Conservation (phyloP, 2,329 filamentous ascomycete genomes). For the Fusarium nurragi region DNA sequence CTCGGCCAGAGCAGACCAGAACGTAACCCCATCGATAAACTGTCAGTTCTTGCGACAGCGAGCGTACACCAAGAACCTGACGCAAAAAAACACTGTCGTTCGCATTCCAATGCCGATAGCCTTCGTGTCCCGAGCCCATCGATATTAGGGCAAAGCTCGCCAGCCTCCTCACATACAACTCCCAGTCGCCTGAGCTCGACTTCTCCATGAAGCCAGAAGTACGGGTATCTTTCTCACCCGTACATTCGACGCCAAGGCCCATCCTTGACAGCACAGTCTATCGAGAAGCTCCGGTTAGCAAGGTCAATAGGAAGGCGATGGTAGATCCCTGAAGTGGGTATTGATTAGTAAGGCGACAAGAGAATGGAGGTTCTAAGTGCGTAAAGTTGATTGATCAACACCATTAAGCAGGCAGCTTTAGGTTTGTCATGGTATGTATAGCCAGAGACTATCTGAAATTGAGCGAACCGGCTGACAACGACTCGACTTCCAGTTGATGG, state of each 20-base stretch:
- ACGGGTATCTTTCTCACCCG: conserved; percentile 32
- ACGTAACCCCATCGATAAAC: conserved; percentile 45
- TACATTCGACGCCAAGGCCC: conserved; percentile 9
- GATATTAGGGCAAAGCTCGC: conserved; percentile 33
- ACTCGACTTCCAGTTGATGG: not conserved
- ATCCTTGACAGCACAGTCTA: conserved; percentile 19
- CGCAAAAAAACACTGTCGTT: conserved; percentile 34
- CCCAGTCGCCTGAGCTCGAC: conserved; percentile 39
- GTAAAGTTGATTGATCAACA: not conserved
- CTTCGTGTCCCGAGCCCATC: conserved; percentile 41
- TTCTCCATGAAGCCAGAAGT: conserved; percentile 39
- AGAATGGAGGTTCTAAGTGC: conserved; percentile 1
- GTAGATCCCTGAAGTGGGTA: not conserved
- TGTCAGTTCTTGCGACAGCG: conserved; percentile 53
- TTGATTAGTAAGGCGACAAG: not conserved
- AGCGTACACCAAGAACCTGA: conserved; percentile 47
- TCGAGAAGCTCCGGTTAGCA: not conserved
- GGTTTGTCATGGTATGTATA: not conserved
- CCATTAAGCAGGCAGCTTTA: not conserved
- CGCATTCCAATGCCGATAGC: conserved; percentile 34
- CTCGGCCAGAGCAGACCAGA: conserved; percentile 40
- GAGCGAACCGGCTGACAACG: not conserved
- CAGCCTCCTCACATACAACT: conserved; percentile 35
- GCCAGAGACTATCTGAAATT: not conserved
- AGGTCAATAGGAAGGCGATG: not conserved